phyloP scores from a whole-genome alignment of 257 asterid species.

The Ehretia macrophylla region DNA sequence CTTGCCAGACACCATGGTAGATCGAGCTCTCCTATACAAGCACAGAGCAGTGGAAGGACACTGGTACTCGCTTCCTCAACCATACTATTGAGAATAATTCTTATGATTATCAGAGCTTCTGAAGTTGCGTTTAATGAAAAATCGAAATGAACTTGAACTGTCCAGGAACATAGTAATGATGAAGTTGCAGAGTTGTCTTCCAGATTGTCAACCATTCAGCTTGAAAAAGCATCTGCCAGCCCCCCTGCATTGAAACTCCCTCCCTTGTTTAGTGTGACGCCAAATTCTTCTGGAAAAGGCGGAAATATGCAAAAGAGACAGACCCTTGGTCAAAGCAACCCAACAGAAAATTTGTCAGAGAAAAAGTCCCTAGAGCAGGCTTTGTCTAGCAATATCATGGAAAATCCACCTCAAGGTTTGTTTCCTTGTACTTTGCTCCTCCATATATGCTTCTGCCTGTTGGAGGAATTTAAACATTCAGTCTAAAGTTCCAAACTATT shows the following conservation, averaged over 20 bases:
- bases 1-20: conserved; percentile 43
- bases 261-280: conserved; percentile 86
- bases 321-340: conserved; percentile 44
- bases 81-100: conserved; percentile 10
- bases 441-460: not conserved
- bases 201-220: conserved; percentile 72
- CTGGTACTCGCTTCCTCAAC: conserved; percentile 39
- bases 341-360: conserved; percentile 45
- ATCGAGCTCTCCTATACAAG: conserved; percentile 64
- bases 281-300: conserved; percentile 81
- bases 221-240: conserved; percentile 70
- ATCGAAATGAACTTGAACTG: conserved; percentile 18
- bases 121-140: conserved; percentile 11
- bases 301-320: conserved; percentile 72
- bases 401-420: conserved; percentile 56
- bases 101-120: conserved; percentile 17
- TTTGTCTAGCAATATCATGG: conserved; percentile 33
- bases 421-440: not conserved
- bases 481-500: conserved; percentile 8
- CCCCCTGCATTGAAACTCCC: conserved; percentile 89
- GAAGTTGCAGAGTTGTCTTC: conserved; percentile 73
- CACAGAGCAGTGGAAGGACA: conserved; percentile 73
- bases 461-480: not conserved
- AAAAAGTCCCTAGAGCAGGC: conserved; percentile 50
- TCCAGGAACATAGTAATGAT: conserved; percentile 61